These are phyloP conservation scores for Silene vulgaris DNA, from an alignment of 179 eudicot species.

Conservation along the genomic window DNA sequence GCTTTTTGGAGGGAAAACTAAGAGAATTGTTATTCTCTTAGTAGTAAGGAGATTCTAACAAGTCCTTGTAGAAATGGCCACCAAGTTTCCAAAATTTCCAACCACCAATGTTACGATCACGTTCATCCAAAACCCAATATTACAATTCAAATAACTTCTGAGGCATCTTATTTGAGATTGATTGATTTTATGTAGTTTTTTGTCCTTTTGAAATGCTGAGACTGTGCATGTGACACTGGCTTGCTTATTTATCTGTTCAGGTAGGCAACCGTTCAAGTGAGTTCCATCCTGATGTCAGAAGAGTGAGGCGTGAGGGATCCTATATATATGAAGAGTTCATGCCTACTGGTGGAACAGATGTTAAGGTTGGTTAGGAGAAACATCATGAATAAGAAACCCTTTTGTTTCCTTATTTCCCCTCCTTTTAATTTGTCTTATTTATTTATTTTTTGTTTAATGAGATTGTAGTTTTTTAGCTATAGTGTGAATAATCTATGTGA, in stretches of 20 bases:
- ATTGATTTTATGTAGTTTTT: background rate
- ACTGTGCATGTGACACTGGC: background rate
- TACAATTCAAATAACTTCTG: background rate
- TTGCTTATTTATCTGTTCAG: conserved; percentile 35
- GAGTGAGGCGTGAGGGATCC: conserved; percentile 97
- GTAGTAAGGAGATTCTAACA: no score
- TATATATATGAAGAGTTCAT: conserved; percentile 95
- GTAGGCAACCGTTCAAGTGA: conserved; percentile 99
- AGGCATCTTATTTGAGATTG: background rate
- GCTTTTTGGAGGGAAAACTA: no score
- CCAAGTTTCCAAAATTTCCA: no score
- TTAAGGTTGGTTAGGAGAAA: conserved; percentile 56
- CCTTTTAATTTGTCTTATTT: background rate
- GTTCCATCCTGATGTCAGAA: conserved; percentile 93
- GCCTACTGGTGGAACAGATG: conserved; percentile 99
- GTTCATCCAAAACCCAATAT: no score
- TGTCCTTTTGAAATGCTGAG: background rate
- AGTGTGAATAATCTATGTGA: background rate
- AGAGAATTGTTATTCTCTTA: no score
- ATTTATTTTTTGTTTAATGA: background rate
- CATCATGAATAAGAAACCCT: conserved; percentile 1
- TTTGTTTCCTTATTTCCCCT: background rate
- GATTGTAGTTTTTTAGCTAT: background rate
- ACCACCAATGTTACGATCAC: no score
- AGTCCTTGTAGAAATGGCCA: no score